These are phyloP conservation scores for Knufia petricola DNA, from an alignment of 2,329 filamentous ascomycete species.

Conservation along the genomic window DNA sequence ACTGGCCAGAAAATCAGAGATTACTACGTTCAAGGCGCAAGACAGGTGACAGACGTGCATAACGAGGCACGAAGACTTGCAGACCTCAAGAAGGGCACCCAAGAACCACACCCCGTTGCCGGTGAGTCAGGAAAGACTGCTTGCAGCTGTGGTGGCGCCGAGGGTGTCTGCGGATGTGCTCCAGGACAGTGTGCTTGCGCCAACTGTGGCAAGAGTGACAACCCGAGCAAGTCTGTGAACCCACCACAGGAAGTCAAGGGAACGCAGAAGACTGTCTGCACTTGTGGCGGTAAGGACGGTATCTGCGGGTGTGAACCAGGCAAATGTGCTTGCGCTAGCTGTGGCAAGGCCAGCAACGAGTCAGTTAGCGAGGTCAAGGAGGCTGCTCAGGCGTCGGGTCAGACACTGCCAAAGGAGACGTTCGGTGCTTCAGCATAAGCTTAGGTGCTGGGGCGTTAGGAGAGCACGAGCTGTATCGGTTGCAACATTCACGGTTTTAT, in stretches of 20 bases:
- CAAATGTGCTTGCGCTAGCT: slow-evolving; percentile 31
- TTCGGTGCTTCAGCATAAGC: slow-evolving; percentile 6
- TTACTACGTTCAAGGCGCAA: slow-evolving; percentile 77
- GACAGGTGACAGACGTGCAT: slow-evolving; percentile 91
- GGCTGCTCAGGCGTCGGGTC: slow-evolving; percentile 21
- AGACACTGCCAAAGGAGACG: slow-evolving; percentile 16
- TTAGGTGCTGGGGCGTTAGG: background rate
- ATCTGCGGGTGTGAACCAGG: slow-evolving; percentile 31
- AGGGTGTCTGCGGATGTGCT: slow-evolving; percentile 30
- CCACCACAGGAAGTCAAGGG: slow-evolving; percentile 30
- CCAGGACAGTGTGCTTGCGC: slow-evolving; percentile 32
- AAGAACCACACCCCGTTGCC: slow-evolving; percentile 12
- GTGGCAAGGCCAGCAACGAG: slow-evolving; percentile 22
- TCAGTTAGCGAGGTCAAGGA: slow-evolving; percentile 21
- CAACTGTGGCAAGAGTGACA: slow-evolving; percentile 26
- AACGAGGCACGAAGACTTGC: slow-evolving; percentile 79
- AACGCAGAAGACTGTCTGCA: slow-evolving; percentile 34
- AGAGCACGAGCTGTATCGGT: background rate
- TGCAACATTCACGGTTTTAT: background rate
- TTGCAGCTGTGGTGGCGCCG: slow-evolving; percentile 32
- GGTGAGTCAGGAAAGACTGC: slow-evolving; percentile 27
- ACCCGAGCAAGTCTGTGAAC: slow-evolving; percentile 4
- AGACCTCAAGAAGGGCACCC: slow-evolving; percentile 59
- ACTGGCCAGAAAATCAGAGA: slow-evolving; percentile 78
- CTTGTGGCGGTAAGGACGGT: slow-evolving; percentile 30